These are phyloP conservation scores for Phytopythium delawarense DNA, from an alignment of 352 stramenopile genomes.

Conservation along the genomic window DNA sequence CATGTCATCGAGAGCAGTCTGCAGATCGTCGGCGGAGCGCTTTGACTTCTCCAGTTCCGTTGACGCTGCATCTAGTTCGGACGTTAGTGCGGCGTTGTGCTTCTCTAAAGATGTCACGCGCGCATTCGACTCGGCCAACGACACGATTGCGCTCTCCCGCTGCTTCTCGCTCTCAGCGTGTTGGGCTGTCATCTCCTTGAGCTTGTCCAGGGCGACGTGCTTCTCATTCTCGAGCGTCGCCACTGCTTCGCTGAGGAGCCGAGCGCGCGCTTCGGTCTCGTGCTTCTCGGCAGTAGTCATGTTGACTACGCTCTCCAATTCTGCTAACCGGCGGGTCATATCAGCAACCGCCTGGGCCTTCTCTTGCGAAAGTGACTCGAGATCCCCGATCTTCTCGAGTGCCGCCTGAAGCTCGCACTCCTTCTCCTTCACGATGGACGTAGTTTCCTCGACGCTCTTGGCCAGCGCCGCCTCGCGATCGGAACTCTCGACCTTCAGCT, in stretches of 20 bases:
- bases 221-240: not conserved
- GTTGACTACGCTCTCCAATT: not conserved
- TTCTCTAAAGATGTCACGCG: not conserved
- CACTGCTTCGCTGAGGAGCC: not conserved
- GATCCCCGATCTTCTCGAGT: not conserved
- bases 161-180: not conserved
- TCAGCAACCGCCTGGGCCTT: not conserved
- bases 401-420: not conserved
- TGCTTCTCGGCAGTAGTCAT: not conserved
- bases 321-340: not conserved
- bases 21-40: not conserved
- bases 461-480: not conserved
- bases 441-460: not conserved
- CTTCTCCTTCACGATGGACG: not conserved
- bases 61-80: conserved; percentile 3
- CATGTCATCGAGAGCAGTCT: not conserved
- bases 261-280: not conserved
- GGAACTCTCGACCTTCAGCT: not conserved
- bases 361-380: not conserved
- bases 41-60: conserved; percentile 8
- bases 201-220: not conserved
- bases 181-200: not conserved
- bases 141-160: not conserved
- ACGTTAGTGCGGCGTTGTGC: not conserved
- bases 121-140: not conserved